These are phyloP conservation scores for Wickerhamiella kurtzmanii DNA, from an alignment of 805 yeast genomes.

Conservation along the genomic window DNA sequence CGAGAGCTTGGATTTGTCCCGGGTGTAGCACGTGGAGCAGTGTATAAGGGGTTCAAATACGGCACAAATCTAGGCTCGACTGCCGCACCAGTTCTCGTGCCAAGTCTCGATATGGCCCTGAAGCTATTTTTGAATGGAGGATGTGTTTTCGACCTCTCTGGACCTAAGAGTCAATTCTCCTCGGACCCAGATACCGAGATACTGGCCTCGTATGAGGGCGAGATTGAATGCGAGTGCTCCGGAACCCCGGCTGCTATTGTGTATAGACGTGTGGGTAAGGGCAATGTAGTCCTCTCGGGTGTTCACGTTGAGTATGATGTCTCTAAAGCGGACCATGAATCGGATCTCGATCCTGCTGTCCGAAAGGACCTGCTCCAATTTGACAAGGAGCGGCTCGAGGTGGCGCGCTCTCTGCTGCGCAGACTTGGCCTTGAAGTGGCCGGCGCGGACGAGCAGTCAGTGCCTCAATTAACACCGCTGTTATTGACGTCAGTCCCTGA, in stretches of 20 bases:
- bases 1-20: conserved; percentile 75
- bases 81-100: conserved; percentile 34
- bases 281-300: conserved; percentile 66
- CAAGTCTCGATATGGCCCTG: too few species aligned
- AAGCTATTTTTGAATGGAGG: conserved; percentile 75
- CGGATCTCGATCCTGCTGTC: conserved; percentile 25
- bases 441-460: conserved; percentile 34
- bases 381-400: conserved; percentile 39
- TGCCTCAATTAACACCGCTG: conserved; percentile 58
- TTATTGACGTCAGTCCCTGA: conserved; percentile 5
- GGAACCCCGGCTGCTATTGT: conserved; percentile 54
- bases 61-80: conserved; percentile 64
- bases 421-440: conserved; percentile 58
- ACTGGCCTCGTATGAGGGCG: conserved; percentile 52
- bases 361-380: conserved; percentile 31
- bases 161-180: not conserved
- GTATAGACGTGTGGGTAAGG: conserved; percentile 53
- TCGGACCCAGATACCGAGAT: conserved; percentile 54
- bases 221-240: conserved; percentile 37
- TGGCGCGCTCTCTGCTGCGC: conserved; percentile 42
- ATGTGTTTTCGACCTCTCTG: conserved; percentile 52
- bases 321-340: conserved; percentile 31
- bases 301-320: conserved; percentile 70
- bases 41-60: conserved; percentile 67
- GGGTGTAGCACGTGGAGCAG: conserved; percentile 73